phyloP scores from a whole-genome alignment of 108 stramenopile genomes.

The Aureococcus anophagefferens region DNA sequence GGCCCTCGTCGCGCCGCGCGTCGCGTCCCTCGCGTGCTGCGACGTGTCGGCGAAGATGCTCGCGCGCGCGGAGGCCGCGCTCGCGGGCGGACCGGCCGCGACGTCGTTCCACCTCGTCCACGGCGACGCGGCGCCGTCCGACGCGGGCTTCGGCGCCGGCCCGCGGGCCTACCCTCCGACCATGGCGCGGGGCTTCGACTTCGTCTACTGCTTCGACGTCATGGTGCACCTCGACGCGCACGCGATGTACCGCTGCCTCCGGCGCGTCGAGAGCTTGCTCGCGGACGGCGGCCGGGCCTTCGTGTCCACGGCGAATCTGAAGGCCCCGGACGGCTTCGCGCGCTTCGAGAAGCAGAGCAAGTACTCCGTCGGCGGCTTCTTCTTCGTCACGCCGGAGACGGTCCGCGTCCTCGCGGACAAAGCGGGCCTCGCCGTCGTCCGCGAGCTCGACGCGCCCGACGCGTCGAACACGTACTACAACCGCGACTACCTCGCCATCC shows the following conservation, averaged over 20 bases:
- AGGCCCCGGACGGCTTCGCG: not conserved
- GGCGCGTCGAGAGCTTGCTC: not conserved
- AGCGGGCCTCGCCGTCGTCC: not conserved
- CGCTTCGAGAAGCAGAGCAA: not conserved
- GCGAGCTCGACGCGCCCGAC: not conserved
- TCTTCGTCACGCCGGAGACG: not conserved
- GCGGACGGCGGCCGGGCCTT: not conserved
- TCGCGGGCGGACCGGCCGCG: not conserved
- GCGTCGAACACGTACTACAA: not conserved
- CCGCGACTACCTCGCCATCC: not conserved
- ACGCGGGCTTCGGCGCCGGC: not conserved
- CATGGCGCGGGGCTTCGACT: not conserved
- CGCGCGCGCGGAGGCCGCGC: not conserved
- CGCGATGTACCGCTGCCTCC: not conserved
- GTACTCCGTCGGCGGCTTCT: not conserved
- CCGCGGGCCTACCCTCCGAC: not conserved
- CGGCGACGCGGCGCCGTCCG: not conserved
- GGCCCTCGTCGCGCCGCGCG: not conserved
- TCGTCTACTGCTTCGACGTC: not conserved
- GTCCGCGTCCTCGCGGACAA: not conserved
- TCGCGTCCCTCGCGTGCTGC: not conserved
- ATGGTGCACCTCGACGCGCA: not conserved
- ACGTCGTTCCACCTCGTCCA: not conserved
- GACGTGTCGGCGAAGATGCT: not conserved
- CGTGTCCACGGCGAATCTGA: not conserved